Conservation (phyloP, 495 filamentous ascomycete species). For the Talaromyces ruber region DNA sequence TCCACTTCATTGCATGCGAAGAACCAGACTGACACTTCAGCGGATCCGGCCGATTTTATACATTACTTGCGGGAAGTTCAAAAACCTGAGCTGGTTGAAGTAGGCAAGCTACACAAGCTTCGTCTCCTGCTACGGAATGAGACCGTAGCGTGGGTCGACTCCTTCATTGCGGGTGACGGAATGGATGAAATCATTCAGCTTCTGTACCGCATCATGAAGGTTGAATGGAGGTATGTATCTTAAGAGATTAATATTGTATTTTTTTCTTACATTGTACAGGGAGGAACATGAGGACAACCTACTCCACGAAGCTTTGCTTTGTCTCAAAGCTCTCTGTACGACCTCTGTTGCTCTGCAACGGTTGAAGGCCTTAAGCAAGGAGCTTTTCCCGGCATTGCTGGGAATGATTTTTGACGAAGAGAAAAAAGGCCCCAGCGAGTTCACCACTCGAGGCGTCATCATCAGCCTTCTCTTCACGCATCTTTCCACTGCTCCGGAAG, state of each 20-base stretch:
- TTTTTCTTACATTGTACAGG: conserved; percentile 33
- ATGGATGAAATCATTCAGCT: conserved; percentile 87
- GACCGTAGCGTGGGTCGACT: conserved; percentile 88
- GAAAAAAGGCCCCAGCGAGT: conserved; percentile 94
- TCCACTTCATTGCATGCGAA: conserved; percentile 33
- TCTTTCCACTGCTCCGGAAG: conserved; percentile 48
- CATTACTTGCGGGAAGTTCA: conserved; percentile 67
- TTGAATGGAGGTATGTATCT: conserved; percentile 82
- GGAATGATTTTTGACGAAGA: conserved; percentile 92
- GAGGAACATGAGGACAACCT: conserved; percentile 95
- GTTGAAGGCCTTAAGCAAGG: conserved; percentile 67
- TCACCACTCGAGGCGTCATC: conserved; percentile 82
- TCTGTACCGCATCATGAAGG: conserved; percentile 80
- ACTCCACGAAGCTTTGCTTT: conserved; percentile 85
- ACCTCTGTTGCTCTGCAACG: conserved; percentile 74
- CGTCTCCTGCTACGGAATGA: conserved; percentile 87
- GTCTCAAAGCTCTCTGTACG: conserved; percentile 90
- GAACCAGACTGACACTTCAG: conserved; percentile 35
- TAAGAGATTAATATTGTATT: background rate
- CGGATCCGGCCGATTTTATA: conserved; percentile 71
- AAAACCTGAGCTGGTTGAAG: conserved; percentile 74
- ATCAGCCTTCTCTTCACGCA: conserved; percentile 80
- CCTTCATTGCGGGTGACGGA: conserved; percentile 79
- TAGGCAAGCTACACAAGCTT: conserved; percentile 91
- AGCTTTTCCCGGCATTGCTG: conserved; percentile 79